Evolutionary conservation across 805 yeast species (phyloP).

Genomic region (Blastobotrys mokoenaii): DNA sequence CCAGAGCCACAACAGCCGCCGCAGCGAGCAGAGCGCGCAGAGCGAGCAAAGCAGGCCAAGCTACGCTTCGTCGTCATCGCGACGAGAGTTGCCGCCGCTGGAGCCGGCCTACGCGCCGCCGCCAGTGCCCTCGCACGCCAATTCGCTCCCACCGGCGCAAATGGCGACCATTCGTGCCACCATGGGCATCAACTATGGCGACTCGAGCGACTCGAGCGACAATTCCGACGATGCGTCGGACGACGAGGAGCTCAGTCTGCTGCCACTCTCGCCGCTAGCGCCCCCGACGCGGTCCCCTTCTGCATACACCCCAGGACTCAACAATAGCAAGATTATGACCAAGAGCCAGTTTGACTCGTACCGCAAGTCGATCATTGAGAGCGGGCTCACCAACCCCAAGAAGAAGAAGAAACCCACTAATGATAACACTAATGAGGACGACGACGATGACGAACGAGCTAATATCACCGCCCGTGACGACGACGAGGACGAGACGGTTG

Average conservation of each 20-base stretch:
- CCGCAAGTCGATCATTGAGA: conserved; percentile 14
- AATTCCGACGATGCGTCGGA: conserved; percentile 7
- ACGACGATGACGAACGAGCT: conserved; percentile 6
- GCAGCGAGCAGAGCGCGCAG: not conserved
- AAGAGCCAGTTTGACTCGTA: conserved; percentile 23
- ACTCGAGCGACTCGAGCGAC: no score
- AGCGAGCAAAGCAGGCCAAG: not conserved
- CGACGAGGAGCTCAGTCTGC: conserved; percentile 15
- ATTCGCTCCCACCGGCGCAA: not conserved
- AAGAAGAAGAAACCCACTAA: not conserved
- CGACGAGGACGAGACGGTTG: conserved; percentile 12
- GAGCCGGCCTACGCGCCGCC: not conserved
- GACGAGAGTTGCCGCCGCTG: not conserved
- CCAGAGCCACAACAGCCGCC: not conserved
- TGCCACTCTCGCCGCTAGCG: conserved; percentile 10
- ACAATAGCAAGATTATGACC: conserved; percentile 20
- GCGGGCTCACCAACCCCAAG: conserved; percentile 1
- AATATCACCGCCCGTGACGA: conserved; percentile 3
- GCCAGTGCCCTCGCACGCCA: not conserved
- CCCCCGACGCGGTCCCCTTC: conserved; percentile 7
- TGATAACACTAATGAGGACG: not conserved
- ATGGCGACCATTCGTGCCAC: no score
- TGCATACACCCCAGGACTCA: no score
- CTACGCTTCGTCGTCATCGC: no score
- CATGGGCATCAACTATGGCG: no score